These are phyloP conservation scores for Agaricus sinodeliciosus DNA, from an alignment of 768 basidiomycete species.

Conservation along the genomic window DNA sequence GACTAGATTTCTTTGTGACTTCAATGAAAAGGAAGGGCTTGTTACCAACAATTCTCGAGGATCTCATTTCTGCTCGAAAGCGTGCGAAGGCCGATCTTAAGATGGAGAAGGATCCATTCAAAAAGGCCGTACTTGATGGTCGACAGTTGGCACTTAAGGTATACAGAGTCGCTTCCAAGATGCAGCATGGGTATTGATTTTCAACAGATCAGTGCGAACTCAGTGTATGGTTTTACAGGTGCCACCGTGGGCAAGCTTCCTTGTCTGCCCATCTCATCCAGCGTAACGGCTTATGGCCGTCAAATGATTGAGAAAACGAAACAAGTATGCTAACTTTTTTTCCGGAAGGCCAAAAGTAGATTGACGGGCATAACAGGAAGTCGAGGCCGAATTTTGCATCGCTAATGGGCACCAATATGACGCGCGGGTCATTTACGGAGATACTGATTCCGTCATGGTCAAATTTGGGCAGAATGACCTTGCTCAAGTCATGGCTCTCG, in stretches of 20 bases:
- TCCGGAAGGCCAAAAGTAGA: not conserved
- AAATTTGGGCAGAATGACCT: slow-evolving; percentile 90
- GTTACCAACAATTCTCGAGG: slow-evolving; percentile 87
- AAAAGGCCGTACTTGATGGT: slow-evolving; percentile 94
- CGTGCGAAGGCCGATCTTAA: slow-evolving; percentile 94
- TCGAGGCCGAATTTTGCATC: slow-evolving; percentile 80
- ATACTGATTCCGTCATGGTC: slow-evolving; percentile 99
- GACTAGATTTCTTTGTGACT: slow-evolving; percentile 78
- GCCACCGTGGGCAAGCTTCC: slow-evolving; percentile 96
- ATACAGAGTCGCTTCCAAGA: not conserved
- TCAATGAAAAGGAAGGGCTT: slow-evolving; percentile 75
- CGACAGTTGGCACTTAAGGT: slow-evolving; percentile 96
- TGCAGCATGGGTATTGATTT: not conserved
- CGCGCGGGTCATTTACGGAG: slow-evolving; percentile 95
- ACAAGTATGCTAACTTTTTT: slow-evolving; percentile 40
- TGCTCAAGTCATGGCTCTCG: slow-evolving; percentile 81
- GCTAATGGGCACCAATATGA: slow-evolving; percentile 83
- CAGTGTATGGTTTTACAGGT: slow-evolving; percentile 98
- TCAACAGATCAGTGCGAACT: slow-evolving; percentile 92
- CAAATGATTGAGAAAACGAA: slow-evolving; percentile 99
- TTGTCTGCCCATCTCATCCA: slow-evolving; percentile 93
- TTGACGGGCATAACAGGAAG: slow-evolving; percentile 45
- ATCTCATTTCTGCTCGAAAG: slow-evolving; percentile 89
- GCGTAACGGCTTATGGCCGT: slow-evolving; percentile 92
- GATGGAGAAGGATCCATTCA: slow-evolving; percentile 95